Percentiles rank a stretch among this genome's conserved stretches.
These are phyloP conservation scores for Brassica cretica DNA, from an alignment of 345 rosid genomes.

Conservation along the genomic window DNA sequence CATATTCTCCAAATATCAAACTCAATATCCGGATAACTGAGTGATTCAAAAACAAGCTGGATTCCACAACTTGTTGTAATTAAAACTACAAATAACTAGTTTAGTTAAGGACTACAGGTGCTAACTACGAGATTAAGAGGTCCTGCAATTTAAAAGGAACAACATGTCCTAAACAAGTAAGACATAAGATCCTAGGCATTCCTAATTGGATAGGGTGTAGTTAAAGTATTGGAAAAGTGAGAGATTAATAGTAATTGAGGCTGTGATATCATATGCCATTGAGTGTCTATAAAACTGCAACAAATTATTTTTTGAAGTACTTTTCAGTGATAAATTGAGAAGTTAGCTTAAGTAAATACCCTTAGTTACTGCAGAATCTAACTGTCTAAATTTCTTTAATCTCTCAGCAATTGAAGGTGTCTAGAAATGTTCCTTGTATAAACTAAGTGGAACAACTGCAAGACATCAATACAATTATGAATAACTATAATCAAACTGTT, in stretches of 20 bases:
- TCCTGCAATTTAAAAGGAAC: conserved; percentile 13
- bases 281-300: background rate
- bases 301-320: background rate
- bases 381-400: conserved; percentile 6
- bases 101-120: conserved; percentile 20
- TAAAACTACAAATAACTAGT: background rate
- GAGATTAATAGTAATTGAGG: background rate
- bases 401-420: background rate
- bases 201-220: conserved; percentile 23
- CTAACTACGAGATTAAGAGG: conserved; percentile 13
- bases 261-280: background rate
- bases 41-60: conserved; percentile 8
- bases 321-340: background rate
- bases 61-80: background rate
- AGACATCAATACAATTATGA: background rate
- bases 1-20: conserved; percentile 21
- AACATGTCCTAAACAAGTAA: conserved; percentile 20
- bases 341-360: background rate
- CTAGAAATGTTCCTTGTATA: background rate
- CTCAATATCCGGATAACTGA: background rate
- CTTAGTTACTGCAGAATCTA: background rate
- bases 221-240: background rate
- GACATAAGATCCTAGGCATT: conserved; percentile 22
- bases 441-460: background rate
- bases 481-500: background rate